phyloP scores from a whole-genome alignment of 1,284 basidiomycete genomes.

The Ganoderma lingzhi region DNA sequence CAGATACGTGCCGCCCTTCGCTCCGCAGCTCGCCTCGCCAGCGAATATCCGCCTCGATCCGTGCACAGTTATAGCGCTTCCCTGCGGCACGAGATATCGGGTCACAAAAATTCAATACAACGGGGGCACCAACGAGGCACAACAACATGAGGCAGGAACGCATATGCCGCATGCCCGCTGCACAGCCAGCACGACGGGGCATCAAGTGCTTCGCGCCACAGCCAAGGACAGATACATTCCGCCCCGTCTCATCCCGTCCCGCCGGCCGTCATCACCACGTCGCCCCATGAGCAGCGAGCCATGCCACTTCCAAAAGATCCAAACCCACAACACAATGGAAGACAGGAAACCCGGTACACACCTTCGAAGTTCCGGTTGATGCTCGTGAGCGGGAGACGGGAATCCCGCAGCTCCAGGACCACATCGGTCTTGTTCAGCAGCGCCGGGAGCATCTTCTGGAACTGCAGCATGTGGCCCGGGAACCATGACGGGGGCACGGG shows the following conservation, averaged over 20 bases:
- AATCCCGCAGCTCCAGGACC: constrained; percentile 94
- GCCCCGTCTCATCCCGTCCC: neutral
- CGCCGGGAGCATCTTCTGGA: constrained; percentile 79
- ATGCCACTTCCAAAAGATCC: neutral
- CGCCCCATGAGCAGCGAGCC: neutral
- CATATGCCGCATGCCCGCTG: constrained; percentile 14
- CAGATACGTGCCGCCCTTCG: neutral
- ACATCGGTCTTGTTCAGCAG: constrained; percentile 87
- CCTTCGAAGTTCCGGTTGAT: constrained; percentile 92
- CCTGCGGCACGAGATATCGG: neutral
- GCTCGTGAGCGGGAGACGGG: constrained; percentile 91
- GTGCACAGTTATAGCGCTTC: neutral
- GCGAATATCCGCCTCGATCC: neutral
- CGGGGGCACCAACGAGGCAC: neutral
- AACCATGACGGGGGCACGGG: constrained; percentile 94
- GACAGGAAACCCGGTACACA: constrained; percentile 38
- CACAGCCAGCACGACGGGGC: constrained; percentile 13
- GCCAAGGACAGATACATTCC: neutral
- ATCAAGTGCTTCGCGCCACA: constrained; percentile 18
- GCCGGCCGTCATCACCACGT: neutral
- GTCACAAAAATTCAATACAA: neutral
- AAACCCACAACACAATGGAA: neutral
- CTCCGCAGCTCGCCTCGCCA: neutral
- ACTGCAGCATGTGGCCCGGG: constrained; percentile 96
- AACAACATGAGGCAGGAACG: constrained; percentile 10